Conservation (phyloP, 2,329 filamentous ascomycete species). For the Botrytis paeoniae region DNA sequence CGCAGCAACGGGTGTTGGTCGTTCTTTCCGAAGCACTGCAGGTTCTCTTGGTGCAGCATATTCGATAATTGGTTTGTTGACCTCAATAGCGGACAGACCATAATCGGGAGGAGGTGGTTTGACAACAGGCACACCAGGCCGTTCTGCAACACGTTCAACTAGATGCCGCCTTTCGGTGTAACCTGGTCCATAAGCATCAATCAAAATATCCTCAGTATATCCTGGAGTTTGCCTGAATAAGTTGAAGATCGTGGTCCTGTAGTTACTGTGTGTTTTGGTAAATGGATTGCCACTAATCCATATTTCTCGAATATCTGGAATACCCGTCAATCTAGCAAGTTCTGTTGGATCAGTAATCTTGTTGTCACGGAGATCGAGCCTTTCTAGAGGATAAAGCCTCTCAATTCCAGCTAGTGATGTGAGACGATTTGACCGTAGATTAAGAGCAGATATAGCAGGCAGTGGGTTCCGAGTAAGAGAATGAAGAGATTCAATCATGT, state of each 20-base stretch:
- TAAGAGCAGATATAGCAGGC: constrained; percentile 89
- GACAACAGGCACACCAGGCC: constrained; percentile 73
- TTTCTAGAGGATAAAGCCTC: constrained; percentile 80
- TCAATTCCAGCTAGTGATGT: constrained; percentile 87
- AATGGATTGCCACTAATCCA: constrained; percentile 94
- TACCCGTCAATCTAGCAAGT: constrained; percentile 80
- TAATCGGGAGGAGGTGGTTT: constrained; percentile 64
- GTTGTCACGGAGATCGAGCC: constrained; percentile 89
- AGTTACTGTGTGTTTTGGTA: constrained; percentile 78
- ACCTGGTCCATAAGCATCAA: constrained; percentile 80
- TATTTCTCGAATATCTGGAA: constrained; percentile 87
- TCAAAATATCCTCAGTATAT: constrained; percentile 84
- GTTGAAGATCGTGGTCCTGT: constrained; percentile 91
- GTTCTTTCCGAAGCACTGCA: constrained; percentile 57
- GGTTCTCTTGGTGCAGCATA: constrained; percentile 50
- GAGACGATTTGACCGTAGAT: constrained; percentile 84
- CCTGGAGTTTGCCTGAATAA: constrained; percentile 87
- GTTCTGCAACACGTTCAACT: constrained; percentile 75
- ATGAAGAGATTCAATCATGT: constrained; percentile 94
- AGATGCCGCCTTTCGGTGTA: constrained; percentile 83
- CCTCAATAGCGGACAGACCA: constrained; percentile 55
- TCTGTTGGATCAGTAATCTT: constrained; percentile 86
- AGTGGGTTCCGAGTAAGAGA: constrained; percentile 82
- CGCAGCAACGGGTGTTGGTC: constrained; percentile 48
- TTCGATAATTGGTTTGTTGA: constrained; percentile 64